Percentiles rank a stretch among this genome's conserved stretches.
phyloP scores from a whole-genome alignment of 495 filamentous ascomycete species.

The Thozetella sp. region DNA sequence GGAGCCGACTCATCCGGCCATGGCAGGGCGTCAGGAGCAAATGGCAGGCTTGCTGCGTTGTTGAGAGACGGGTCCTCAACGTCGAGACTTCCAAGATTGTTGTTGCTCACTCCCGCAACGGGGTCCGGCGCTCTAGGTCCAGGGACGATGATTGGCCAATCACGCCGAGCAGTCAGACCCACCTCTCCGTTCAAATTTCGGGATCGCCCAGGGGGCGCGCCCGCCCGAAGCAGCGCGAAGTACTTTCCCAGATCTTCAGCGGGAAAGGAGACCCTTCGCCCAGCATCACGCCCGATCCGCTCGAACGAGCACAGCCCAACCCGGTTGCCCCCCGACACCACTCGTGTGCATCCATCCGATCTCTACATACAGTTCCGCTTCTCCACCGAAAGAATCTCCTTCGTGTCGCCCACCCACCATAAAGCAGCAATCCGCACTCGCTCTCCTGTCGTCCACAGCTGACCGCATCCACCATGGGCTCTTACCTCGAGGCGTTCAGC shows the following conservation, averaged over 20 bases:
- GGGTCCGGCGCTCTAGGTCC: too few relatives aligned
- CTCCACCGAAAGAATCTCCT: neutral
- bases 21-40: neutral
- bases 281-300: too few relatives aligned
- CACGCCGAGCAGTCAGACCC: neutral
- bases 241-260: neutral
- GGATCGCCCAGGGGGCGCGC: neutral
- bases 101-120: neutral
- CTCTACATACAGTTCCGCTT: too few relatives aligned
- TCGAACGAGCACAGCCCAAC: too few relatives aligned
- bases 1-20: neutral
- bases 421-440: too few relatives aligned
- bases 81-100: slow-evolving; percentile 1
- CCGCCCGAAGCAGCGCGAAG: too few relatives aligned
- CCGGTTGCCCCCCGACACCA: too few relatives aligned
- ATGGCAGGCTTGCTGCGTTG: neutral
- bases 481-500: slow-evolving; percentile 37
- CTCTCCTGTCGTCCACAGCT: too few relatives aligned
- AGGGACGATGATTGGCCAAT: too few relatives aligned
- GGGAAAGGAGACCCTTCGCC: too few relatives aligned
- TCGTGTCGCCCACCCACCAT: neutral
- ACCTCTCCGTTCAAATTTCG: neutral
- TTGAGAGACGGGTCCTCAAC: neutral
- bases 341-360: too few relatives aligned
- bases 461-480: slow-evolving; percentile 28